Evolutionary conservation across 2,329 filamentous ascomycete species (phyloP), one percentile per base, ranked within the genome.

Genomic region (Neurospora sp.): DNA sequence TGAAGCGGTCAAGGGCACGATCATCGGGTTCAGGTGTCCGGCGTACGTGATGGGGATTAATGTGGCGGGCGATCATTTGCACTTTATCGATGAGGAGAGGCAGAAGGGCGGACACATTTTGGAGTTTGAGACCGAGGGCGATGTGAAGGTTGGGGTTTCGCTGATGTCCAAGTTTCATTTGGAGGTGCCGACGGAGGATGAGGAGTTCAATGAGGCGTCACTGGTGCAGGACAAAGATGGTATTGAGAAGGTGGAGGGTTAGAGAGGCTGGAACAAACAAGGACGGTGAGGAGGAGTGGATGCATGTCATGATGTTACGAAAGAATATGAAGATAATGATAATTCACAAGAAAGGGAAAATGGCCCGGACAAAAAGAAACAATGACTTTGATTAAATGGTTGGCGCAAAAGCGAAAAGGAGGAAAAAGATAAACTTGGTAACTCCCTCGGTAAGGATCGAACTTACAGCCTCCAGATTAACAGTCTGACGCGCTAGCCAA

Each of bases 31-130:
- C 69, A 69, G 77, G 33, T 77, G 74, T 37, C 79, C 79, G 0
- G 73, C 70, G 23, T 80, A 78, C 70, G 73, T 77, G 28, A 76
- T 77, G 73, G 77, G 77, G 8, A 73, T 80, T 36, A 79, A 78
- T 70, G 78, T 80, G 0, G 75, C 77, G 1, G 79, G 79, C 3
- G 75, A 78, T 28, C 79, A 80, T 39, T 43, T 80, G 65, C 79
- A 80, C 66, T 80, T 80, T 66, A 78, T 80, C 71, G 76, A 69
- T 23, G 75, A 76, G 52, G 78, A 80, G 69, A 71, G 75, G 43
- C 72, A 73, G 36, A 71, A 69, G 3, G 79, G 78, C 1, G 79
- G 79, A 0, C 79, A 80, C 41, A 72, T 80, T 43, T 71, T 80
- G 66, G 76, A 69, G 3, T 68, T 80, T 4, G 75, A 76, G 36